These are phyloP conservation scores for Pseudogymnoascus sp. DNA, from an alignment of 2,329 filamentous ascomycete genomes.

Conservation along the genomic window DNA sequence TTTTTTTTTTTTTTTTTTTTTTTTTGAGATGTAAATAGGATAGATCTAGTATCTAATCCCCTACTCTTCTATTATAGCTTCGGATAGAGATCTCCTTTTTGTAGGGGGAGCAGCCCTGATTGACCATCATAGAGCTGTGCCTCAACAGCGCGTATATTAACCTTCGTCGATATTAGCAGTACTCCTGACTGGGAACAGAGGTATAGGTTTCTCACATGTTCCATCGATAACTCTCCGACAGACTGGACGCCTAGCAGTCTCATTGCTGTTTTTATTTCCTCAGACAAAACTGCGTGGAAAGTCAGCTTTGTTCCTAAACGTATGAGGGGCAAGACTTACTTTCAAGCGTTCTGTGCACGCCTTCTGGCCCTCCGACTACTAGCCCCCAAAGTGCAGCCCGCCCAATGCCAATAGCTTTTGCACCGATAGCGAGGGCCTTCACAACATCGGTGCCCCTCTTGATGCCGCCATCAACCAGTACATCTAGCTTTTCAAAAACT, in stretches of 20 bases:
- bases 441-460: constrained; percentile 54
- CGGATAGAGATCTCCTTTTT: no score
- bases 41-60: no score
- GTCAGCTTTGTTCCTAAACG: no score
- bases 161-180: no score
- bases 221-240: constrained; percentile 41
- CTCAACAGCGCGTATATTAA: no score
- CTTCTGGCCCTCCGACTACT: constrained; percentile 49
- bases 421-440: constrained; percentile 56
- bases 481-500: constrained; percentile 50
- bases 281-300: constrained; percentile 34
- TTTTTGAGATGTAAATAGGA: no score
- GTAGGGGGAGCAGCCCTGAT: no score
- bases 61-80: no score
- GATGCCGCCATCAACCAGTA: constrained; percentile 56
- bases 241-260: constrained; percentile 56
- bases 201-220: no score
- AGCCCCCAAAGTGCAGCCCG: constrained; percentile 52
- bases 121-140: no score
- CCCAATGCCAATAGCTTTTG: constrained; percentile 52
- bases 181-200: no score
- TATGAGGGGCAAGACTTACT: constrained; percentile 16
- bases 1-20: no score
- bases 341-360: constrained; percentile 45
- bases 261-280: constrained; percentile 62